A percentile compares a stretch with the other conserved stretches of the same genome.
Conservation (phyloP, 176 grass and related monocot genomes). For the Cenchrus fungigraminus region DNA sequence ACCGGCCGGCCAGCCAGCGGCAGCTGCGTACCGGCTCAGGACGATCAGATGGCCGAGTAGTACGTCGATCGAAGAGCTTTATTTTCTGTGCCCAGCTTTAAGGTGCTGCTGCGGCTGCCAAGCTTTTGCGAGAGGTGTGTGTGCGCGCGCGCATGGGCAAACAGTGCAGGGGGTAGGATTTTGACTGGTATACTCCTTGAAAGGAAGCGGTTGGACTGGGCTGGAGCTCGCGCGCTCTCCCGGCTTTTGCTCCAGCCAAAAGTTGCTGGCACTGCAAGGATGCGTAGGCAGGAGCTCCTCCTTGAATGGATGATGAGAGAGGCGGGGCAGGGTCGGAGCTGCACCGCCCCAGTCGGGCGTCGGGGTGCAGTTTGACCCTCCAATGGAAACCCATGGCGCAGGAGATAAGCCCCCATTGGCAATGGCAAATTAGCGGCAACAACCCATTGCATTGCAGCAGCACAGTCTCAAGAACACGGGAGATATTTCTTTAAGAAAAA, state of each 20-base stretch:
- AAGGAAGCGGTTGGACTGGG: slow-evolving; percentile 45
- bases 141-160: slow-evolving; percentile 14
- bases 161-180: slow-evolving; percentile 44
- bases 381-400: slow-evolving; percentile 2
- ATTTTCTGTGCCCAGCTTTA: slow-evolving; percentile 35
- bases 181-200: slow-evolving; percentile 50
- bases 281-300: slow-evolving; percentile 4
- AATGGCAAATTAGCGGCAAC: neutral
- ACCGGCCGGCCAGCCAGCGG: neutral
- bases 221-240: neutral
- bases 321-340: neutral
- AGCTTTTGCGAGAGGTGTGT: slow-evolving; percentile 14
- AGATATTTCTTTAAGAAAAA: too few species aligned
- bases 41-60: neutral
- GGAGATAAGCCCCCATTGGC: slow-evolving; percentile 1
- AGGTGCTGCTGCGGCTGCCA: slow-evolving; percentile 21
- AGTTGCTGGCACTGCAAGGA: slow-evolving; percentile 29
- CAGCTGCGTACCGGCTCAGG: neutral
- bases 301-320: neutral
- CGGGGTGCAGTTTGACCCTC: slow-evolving; percentile 47
- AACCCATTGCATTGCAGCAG: neutral
- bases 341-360: neutral
- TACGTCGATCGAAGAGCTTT: neutral
- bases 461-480: neutral
- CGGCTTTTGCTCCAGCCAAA: slow-evolving; percentile 39